Conservation (phyloP, 345 rosid genomes). For the Clarkia xantiana region DNA sequence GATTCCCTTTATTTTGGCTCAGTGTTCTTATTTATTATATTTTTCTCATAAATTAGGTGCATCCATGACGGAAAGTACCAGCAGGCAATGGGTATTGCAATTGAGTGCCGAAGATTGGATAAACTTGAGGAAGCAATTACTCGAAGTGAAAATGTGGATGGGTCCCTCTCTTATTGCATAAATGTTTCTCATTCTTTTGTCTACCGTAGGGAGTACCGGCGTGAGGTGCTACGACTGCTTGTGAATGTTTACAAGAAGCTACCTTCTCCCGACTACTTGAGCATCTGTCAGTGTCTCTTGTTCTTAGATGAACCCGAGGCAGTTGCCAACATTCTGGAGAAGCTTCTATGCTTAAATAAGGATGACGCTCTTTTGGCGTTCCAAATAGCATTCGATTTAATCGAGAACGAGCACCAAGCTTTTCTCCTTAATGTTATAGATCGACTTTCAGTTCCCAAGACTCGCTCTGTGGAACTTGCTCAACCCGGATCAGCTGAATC, state of each 20-base stretch:
- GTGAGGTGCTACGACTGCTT: constrained; percentile 81
- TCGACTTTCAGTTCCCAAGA: constrained; percentile 58
- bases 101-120: constrained; percentile 94
- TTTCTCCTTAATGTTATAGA: constrained; percentile 87
- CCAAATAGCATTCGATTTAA: constrained; percentile 94
- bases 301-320: constrained; percentile 84
- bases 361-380: constrained; percentile 82
- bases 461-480: constrained; percentile 35
- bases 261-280: constrained; percentile 90
- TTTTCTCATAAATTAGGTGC: constrained; percentile 41
- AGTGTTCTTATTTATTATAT: not conserved
- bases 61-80: constrained; percentile 88
- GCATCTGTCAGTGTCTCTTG: constrained; percentile 96
- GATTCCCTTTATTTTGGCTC: constrained; percentile 3
- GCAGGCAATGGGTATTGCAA: constrained; percentile 98
- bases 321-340: constrained; percentile 78
- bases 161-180: constrained; percentile 71
- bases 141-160: constrained; percentile 78
- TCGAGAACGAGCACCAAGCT: constrained; percentile 97
- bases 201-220: constrained; percentile 81
- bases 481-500: constrained; percentile 34
- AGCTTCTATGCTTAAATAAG: constrained; percentile 77
- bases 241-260: constrained; percentile 75
- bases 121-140: constrained; percentile 94
- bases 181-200: constrained; percentile 81